A percentile compares a stretch with the other conserved stretches of the same genome.
These are phyloP conservation scores for Torulaspora delbrueckii DNA, from an alignment of 805 yeast species.

Conservation along the genomic window DNA sequence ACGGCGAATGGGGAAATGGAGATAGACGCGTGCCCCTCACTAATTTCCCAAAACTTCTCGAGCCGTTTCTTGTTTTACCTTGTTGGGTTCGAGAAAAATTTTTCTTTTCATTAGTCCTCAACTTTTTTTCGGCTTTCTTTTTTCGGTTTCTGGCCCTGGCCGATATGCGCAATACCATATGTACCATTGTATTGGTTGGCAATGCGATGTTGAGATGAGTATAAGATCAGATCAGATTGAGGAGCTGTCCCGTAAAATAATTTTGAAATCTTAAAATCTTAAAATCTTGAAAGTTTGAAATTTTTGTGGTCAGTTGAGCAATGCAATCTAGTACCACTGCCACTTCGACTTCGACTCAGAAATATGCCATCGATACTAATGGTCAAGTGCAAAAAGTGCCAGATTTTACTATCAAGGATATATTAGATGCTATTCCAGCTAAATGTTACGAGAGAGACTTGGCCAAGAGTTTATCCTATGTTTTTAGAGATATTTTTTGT, in stretches of 20 bases:
- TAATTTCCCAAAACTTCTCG: background rate
- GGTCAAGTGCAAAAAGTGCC: slow-evolving; percentile 72
- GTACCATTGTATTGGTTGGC: background rate
- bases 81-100: background rate
- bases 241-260: background rate
- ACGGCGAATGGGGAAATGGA: background rate
- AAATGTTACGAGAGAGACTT: slow-evolving; percentile 67
- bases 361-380: slow-evolving; percentile 49
- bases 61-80: background rate
- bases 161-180: background rate
- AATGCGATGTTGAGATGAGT: background rate
- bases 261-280: background rate
- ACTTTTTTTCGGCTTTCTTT: background rate
- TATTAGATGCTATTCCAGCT: slow-evolving; percentile 64
- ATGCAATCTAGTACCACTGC: slow-evolving; percentile 11
- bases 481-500: slow-evolving; percentile 57
- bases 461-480: slow-evolving; percentile 53
- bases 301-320: background rate
- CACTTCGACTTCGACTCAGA: slow-evolving; percentile 11
- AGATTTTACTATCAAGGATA: slow-evolving; percentile 69
- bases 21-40: too few relatives aligned
- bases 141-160: background rate
- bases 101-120: background rate
- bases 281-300: background rate
- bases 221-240: background rate